phyloP scores from a whole-genome alignment of 2,329 filamentous ascomycete species.

The Drechmeria coniospora region DNA sequence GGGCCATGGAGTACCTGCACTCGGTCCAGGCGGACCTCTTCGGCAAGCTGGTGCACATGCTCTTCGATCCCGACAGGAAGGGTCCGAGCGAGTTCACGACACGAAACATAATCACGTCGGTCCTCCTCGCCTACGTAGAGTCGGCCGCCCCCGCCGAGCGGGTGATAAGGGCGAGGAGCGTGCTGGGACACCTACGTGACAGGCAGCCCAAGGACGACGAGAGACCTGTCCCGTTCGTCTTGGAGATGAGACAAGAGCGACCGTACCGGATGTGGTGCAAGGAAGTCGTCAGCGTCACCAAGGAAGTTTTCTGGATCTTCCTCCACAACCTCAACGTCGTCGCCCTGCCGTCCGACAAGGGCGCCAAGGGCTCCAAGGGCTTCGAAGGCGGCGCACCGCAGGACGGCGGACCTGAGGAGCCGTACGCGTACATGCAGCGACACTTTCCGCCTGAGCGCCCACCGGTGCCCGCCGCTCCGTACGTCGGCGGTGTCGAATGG shows the following conservation, averaged over 20 bases:
- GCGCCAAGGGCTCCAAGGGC: constrained; percentile 7
- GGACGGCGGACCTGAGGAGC: constrained; percentile 15
- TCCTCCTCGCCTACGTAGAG: constrained; percentile 79
- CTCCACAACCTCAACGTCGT: constrained; percentile 86
- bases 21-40: constrained; percentile 70
- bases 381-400: neutral
- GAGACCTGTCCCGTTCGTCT: constrained; percentile 68
- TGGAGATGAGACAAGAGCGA: constrained; percentile 73
- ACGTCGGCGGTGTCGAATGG: constrained; percentile 96
- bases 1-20: constrained; percentile 68
- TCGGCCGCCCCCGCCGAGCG: constrained; percentile 45
- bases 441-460: constrained; percentile 77
- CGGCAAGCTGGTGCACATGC: constrained; percentile 69
- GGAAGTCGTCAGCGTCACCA: constrained; percentile 82
- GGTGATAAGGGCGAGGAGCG: constrained; percentile 52
- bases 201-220: constrained; percentile 60
- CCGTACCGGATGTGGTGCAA: constrained; percentile 92
- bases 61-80: constrained; percentile 97
- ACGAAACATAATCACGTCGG: constrained; percentile 72
- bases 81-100: constrained; percentile 95
- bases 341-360: constrained; percentile 38
- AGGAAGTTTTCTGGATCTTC: constrained; percentile 99
- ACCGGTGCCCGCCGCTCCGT: constrained; percentile 84
- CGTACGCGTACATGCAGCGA: constrained; percentile 45
- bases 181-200: constrained; percentile 68